Percentiles rank a stretch among this genome's conserved stretches.
Evolutionary conservation across 176 grass and related monocot species (phyloP).

Genomic region (Dendrocalamus sinicus): DNA sequence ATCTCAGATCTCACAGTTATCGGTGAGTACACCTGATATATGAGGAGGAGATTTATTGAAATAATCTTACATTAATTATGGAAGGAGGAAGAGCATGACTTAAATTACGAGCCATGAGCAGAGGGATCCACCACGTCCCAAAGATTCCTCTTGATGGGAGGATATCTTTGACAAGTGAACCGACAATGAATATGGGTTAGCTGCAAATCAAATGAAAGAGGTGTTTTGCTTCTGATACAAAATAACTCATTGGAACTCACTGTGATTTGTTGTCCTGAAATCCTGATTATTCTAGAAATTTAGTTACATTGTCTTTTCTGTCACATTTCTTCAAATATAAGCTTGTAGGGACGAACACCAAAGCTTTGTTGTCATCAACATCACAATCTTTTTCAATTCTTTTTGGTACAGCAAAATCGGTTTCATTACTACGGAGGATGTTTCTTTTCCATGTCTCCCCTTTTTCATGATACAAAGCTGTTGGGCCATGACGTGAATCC

Average conservation of each 20-base stretch:
- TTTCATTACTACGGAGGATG: neutral
- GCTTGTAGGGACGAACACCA: neutral
- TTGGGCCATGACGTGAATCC: conserved; percentile 20
- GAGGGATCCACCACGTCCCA: conserved; percentile 51
- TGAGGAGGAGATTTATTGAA: too few species aligned
- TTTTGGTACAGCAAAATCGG: neutral
- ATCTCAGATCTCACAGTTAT: accelerated
- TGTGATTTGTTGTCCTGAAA: neutral
- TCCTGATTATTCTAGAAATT: neutral
- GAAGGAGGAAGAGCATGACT: neutral
- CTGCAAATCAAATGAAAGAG: neutral
- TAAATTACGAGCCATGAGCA: conserved; percentile 20
- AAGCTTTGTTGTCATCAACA: neutral
- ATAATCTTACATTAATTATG: too few species aligned
- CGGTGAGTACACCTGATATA: too few species aligned
- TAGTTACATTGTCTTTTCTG: neutral
- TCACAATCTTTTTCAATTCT: neutral
- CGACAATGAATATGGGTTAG: neutral
- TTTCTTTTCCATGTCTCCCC: neutral
- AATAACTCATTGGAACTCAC: neutral
- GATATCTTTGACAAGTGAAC: conserved; percentile 9
- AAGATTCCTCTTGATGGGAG: conserved; percentile 54
- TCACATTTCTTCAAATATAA: conserved; percentile 13
- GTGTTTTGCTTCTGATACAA: neutral
- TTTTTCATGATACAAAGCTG: conserved; percentile 21